These are phyloP conservation scores for Phytomonas francai DNA, from an alignment of 208 protist species.

Conservation along the genomic window DNA sequence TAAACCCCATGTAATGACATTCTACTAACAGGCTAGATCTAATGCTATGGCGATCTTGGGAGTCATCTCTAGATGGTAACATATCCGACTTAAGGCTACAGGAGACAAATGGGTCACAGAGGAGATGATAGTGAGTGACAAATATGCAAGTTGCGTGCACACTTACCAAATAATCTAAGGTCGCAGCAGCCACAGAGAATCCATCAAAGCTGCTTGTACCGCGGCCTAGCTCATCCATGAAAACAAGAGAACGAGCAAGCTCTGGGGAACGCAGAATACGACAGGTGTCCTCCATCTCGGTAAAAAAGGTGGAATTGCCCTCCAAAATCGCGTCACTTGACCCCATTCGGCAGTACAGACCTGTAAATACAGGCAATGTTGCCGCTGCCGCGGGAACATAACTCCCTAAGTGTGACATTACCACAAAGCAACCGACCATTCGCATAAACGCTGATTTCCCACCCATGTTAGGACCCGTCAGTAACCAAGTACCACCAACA, in stretches of 20 bases:
- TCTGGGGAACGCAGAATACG: constrained; percentile 74
- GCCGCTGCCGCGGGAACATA: constrained; percentile 89
- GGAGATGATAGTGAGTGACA: constrained; percentile 92
- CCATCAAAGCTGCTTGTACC: constrained; percentile 95
- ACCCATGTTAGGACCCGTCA: constrained; percentile 95
- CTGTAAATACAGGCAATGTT: constrained; percentile 76
- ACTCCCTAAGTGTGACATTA: constrained; percentile 93
- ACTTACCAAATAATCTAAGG: constrained; percentile 84
- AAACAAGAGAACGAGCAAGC: constrained; percentile 83
- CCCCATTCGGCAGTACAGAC: constrained; percentile 92
- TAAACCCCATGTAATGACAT: constrained; percentile 86
- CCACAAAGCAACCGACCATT: constrained; percentile 85
- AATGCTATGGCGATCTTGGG: not conserved
- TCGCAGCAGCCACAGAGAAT: constrained; percentile 86
- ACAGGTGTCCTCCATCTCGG: constrained; percentile 95
- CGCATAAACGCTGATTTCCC: constrained; percentile 92
- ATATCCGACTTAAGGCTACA: not conserved
- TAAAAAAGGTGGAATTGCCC: constrained; percentile 93
- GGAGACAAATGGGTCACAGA: constrained; percentile 68
- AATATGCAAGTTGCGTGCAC: constrained; percentile 81
- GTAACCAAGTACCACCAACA: constrained; percentile 52
- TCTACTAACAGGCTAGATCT: constrained; percentile 17
- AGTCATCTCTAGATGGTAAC: not conserved
- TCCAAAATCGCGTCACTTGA: constrained; percentile 88
- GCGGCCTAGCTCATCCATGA: constrained; percentile 95